phyloP scores from a whole-genome alignment of 768 basidiomycete species.

The Trichaptum fuscoviolaceum region DNA sequence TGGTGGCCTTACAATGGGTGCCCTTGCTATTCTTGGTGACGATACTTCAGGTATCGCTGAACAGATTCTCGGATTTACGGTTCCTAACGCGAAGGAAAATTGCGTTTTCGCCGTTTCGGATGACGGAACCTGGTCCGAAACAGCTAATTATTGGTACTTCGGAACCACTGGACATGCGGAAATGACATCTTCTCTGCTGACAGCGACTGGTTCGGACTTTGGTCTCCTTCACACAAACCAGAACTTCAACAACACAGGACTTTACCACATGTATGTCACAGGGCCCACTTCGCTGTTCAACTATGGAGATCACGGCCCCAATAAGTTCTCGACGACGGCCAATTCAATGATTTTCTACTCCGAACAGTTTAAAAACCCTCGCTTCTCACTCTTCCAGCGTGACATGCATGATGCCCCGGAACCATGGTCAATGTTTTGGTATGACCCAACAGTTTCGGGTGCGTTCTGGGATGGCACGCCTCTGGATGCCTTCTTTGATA shows the following conservation, averaged over 20 bases:
- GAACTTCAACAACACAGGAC: slow-evolving; percentile 65
- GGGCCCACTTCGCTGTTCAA: slow-evolving; percentile 86
- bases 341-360: slow-evolving; percentile 83
- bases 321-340: slow-evolving; percentile 93
- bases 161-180: slow-evolving; percentile 90
- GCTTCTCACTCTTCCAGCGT: slow-evolving; percentile 85
- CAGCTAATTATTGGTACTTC: slow-evolving; percentile 93
- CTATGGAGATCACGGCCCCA: slow-evolving; percentile 83
- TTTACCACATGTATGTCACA: slow-evolving; percentile 85
- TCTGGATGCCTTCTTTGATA: slow-evolving; percentile 80
- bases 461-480: slow-evolving; percentile 88
- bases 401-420: slow-evolving; percentile 80
- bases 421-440: slow-evolving; percentile 82
- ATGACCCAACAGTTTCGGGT: slow-evolving; percentile 74
- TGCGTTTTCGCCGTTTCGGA: slow-evolving; percentile 58
- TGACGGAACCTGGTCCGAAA: slow-evolving; percentile 93
- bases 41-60: slow-evolving; percentile 70
- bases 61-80: slow-evolving; percentile 59
- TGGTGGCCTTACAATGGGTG: slow-evolving; percentile 79
- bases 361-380: slow-evolving; percentile 58
- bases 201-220: slow-evolving; percentile 82
- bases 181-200: slow-evolving; percentile 73
- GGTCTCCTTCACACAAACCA: slow-evolving; percentile 67
- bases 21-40: slow-evolving; percentile 86
- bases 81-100: slow-evolving; percentile 70